phyloP scores from a whole-genome alignment of 345 rosid genomes.

The Pugionium dolabratum region DNA sequence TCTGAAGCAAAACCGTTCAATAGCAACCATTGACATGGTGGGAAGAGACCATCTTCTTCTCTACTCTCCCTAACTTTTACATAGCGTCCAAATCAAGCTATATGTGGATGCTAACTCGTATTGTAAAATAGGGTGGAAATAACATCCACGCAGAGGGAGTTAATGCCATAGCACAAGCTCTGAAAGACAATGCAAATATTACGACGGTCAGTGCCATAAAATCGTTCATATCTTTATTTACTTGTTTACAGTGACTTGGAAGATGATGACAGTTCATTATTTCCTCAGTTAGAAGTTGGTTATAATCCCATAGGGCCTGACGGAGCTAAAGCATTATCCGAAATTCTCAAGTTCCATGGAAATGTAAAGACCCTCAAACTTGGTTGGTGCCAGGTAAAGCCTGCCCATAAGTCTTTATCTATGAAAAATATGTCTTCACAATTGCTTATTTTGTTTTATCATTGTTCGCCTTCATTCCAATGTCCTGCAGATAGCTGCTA shows the following conservation, averaged over 20 bases:
- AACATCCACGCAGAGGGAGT: constrained; percentile 81
- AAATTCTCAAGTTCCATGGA: constrained; percentile 92
- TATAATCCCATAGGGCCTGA: constrained; percentile 93
- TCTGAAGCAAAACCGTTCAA: constrained; percentile 72
- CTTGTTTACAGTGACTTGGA: constrained; percentile 19
- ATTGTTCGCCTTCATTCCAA: not conserved
- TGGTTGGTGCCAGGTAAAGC: constrained; percentile 94
- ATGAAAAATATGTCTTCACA: not conserved
- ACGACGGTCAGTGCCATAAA: constrained; percentile 60
- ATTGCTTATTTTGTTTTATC: constrained; percentile 19
- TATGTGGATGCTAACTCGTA: constrained; percentile 14
- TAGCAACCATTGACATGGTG: constrained; percentile 83
- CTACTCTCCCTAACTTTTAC: constrained; percentile 8
- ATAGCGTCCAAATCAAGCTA: not conserved
- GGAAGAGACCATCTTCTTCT: constrained; percentile 39
- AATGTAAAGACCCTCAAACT: constrained; percentile 83
- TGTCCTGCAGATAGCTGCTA: constrained; percentile 75
- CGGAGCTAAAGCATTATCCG: constrained; percentile 80
- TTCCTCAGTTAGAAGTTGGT: constrained; percentile 77
- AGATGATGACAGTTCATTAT: constrained; percentile 27
- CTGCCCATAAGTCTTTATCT: constrained; percentile 1
- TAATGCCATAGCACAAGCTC: constrained; percentile 66
- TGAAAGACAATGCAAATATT: constrained; percentile 70
- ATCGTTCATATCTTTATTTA: constrained; percentile 16
- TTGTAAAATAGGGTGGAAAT: constrained; percentile 75